Base-by-base conservation (phyloP, 495 filamentous ascomycete species). In the Xylaria nigripes region DNA sequence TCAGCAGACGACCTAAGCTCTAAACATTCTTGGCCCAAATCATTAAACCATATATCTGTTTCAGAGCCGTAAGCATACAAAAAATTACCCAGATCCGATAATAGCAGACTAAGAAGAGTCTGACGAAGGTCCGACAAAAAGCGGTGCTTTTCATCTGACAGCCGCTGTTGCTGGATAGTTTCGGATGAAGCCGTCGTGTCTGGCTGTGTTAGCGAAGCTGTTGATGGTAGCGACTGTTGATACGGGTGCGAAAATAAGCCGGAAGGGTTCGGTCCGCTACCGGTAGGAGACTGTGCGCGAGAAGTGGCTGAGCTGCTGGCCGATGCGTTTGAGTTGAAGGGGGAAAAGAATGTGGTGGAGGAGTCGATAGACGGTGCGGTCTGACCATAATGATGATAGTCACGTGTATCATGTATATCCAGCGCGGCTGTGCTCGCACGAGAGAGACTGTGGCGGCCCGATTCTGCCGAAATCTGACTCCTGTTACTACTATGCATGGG, bases 41-140 rank as follows among this genome's bases (percentile, higher is more conserved):
- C 80, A 56, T 84, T 82, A 64, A 95, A 92, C 89, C 92, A 96
- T 22, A 76, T 81, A 60, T 97, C 93, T 15, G 92, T 98, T 72
- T 98, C 93, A 57, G 88, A 92, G 13, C 93, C 86, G 55, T 84
- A 81, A 29, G 84, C 81, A 70, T 91, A 95, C 13, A 95, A 85
- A 8, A 86, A 80, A 42, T 84, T 87, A 8, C 90, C 89, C 15
- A 98, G 76, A 68, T 98, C 93, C 55, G 91, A 96, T 29, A 97
- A 72, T 8, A 98, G 76, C 25, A 98, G 72, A 58, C 89, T 90
- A 13, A 85, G 89, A 49, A 96, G 70, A 0, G 82, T 86, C 62
- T 89, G 87, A 61, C 84, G 84, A 29, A 96, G 72, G 15, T 89
- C 85, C 1, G 80, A 72, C 36, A 95, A 74, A 72, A 96, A 96